Conservation (phyloP, 192 early-diverging fungal species). For the Martensiomyces pterosporus region DNA sequence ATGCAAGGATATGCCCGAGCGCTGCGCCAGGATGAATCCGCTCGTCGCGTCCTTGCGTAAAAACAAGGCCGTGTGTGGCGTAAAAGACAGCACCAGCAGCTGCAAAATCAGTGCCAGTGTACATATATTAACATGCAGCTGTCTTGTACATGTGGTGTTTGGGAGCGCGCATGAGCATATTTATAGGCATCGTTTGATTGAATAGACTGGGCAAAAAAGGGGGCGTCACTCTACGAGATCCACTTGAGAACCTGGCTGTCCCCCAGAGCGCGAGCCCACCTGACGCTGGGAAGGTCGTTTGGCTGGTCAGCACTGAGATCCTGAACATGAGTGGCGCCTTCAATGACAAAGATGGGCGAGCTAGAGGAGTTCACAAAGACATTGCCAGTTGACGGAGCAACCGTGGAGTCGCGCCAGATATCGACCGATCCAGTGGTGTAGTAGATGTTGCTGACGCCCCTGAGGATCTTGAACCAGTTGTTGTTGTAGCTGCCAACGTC, state of each 20-base stretch:
- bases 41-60: no score
- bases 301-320: constrained; percentile 4
- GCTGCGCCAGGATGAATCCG: no score
- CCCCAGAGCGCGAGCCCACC: constrained; percentile 13
- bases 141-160: no score
- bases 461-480: constrained; percentile 22
- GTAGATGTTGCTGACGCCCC: constrained; percentile 24
- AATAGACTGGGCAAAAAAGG: no score
- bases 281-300: constrained; percentile 17
- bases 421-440: constrained; percentile 23
- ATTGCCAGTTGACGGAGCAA: constrained; percentile 11
- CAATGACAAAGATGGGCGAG: constrained; percentile 23
- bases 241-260: constrained; percentile 16
- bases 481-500: constrained; percentile 21
- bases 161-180: no score
- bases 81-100: no score
- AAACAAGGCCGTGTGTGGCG: no score
- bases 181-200: no score
- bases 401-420: constrained; percentile 22
- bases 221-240: no score
- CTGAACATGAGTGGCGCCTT: constrained; percentile 21
- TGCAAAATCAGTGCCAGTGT: no score
- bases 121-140: no score
- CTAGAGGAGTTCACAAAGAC: constrained; percentile 16
- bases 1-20: no score